A percentile compares a stretch with the other conserved stretches of the same genome.
Conservation (phyloP, 441 rosid species). For the Daphne laureola region DNA sequence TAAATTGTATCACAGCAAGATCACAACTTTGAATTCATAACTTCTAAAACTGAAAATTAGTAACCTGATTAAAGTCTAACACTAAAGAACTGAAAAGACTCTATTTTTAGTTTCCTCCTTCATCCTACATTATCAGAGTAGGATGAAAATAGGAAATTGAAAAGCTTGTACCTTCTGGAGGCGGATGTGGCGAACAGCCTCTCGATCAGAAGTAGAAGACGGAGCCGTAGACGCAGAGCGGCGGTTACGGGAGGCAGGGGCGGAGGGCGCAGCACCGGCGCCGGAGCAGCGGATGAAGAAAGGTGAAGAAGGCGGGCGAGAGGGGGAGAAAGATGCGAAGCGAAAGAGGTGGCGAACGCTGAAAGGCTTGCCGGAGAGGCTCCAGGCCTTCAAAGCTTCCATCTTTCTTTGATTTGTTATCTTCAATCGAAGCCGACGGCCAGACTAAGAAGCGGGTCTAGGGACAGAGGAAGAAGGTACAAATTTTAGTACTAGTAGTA, state of each 20-base stretch:
- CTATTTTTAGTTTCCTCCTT: too few relatives aligned
- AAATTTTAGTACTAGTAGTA: too few relatives aligned
- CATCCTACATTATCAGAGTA: background rate
- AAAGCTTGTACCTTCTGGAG: slow-evolving; percentile 47
- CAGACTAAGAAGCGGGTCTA: too few relatives aligned
- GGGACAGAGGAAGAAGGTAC: too few relatives aligned
- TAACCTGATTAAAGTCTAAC: too few relatives aligned
- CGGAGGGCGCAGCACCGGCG: slow-evolving; percentile 27
- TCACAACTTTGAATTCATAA: background rate
- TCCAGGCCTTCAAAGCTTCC: slow-evolving; percentile 60
- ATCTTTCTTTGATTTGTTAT: slow-evolving; percentile 22
- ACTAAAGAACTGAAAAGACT: too few relatives aligned
- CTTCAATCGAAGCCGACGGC: too few relatives aligned
- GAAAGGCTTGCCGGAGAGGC: slow-evolving; percentile 44
- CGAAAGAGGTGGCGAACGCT: slow-evolving; percentile 46
- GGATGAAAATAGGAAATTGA: background rate
- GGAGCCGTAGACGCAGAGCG: slow-evolving; percentile 49
- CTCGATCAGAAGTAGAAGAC: slow-evolving; percentile 72
- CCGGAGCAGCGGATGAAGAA: slow-evolving; percentile 35
- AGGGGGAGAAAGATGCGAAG: slow-evolving; percentile 22
- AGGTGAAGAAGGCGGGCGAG: slow-evolving; percentile 21
- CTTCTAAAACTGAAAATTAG: too few relatives aligned
- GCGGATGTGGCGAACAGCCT: slow-evolving; percentile 82
- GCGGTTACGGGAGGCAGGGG: slow-evolving; percentile 42
- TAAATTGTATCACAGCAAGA: background rate